Evolutionary conservation across 1,139 yeast species (phyloP).

Genomic region (Taphrina confusa): DNA sequence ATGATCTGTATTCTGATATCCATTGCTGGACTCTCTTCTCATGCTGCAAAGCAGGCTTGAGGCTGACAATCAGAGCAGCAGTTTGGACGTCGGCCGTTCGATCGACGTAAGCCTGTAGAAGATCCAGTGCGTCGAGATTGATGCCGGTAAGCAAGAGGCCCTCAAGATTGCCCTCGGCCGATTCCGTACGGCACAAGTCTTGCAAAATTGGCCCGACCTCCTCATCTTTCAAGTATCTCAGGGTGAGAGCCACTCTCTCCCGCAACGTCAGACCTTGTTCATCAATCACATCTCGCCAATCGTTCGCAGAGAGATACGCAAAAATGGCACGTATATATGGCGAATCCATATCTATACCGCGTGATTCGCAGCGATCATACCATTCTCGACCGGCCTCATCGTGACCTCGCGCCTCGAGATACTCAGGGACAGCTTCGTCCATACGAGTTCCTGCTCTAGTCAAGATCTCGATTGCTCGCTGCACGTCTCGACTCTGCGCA

Average conservation of each 20-base stretch:
- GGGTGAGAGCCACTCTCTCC: slow-evolving; percentile 86
- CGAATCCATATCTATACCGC: slow-evolving; percentile 83
- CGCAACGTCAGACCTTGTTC: slow-evolving; percentile 84
- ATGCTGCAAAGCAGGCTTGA: slow-evolving; percentile 75
- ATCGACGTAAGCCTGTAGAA: slow-evolving; percentile 83
- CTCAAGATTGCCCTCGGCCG: slow-evolving; percentile 79
- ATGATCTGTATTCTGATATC: slow-evolving; percentile 57
- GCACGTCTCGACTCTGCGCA: slow-evolving; percentile 78
- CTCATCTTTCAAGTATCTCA: slow-evolving; percentile 72
- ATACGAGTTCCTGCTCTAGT: slow-evolving; percentile 53
- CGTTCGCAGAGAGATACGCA: slow-evolving; percentile 90
- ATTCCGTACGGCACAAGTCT: slow-evolving; percentile 69
- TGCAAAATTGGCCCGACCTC: slow-evolving; percentile 44
- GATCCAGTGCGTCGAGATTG: slow-evolving; percentile 76
- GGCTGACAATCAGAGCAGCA: slow-evolving; percentile 76
- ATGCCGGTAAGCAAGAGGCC: slow-evolving; percentile 88
- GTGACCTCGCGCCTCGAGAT: slow-evolving; percentile 51
- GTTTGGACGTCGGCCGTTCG: slow-evolving; percentile 91
- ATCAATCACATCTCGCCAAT: slow-evolving; percentile 95
- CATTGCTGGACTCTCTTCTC: slow-evolving; percentile 50
- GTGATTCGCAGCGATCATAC: slow-evolving; percentile 87
- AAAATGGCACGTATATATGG: slow-evolving; percentile 90
- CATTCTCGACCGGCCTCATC: slow-evolving; percentile 66
- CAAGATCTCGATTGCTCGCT: slow-evolving; percentile 73
- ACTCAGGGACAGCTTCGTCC: slow-evolving; percentile 85